These are phyloP conservation scores for Hypoxylon sp. DNA, from an alignment of 2,329 filamentous ascomycete genomes.

Conservation along the genomic window DNA sequence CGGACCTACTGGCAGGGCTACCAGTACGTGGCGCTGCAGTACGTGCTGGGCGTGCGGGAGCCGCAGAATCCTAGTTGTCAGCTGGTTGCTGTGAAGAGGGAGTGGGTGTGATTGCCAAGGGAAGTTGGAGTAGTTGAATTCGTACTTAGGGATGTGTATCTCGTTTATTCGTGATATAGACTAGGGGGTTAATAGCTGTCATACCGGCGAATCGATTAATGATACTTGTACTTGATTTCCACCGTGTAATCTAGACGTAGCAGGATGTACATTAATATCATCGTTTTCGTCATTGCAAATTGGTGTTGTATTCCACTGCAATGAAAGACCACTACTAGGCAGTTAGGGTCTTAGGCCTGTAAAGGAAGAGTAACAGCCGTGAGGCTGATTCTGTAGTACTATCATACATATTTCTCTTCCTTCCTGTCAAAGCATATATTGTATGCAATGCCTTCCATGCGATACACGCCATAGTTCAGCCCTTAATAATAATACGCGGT, in stretches of 20 bases:
- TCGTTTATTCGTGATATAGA: too few relatives aligned
- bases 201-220: too few relatives aligned
- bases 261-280: too few relatives aligned
- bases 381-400: too few relatives aligned
- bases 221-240: too few relatives aligned
- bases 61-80: constrained; percentile 39
- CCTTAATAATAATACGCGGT: background rate
- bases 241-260: too few relatives aligned
- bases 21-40: constrained; percentile 36
- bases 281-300: too few relatives aligned
- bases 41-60: constrained; percentile 24
- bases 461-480: background rate
- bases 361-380: background rate
- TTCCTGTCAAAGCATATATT: background rate
- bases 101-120: constrained; percentile 14
- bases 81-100: constrained; percentile 30
- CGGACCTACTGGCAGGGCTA: constrained; percentile 36
- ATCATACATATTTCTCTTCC: too few relatives aligned
- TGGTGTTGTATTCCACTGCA: background rate
- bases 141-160: too few relatives aligned
- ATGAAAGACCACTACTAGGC: background rate
- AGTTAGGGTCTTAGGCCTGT: background rate
- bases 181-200: too few relatives aligned
- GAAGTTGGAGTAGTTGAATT: too few relatives aligned
- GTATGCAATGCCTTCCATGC: constrained; percentile 3